Evolutionary conservation across 108 stramenopile genomes (phyloP).

Genomic region (Conticribra weissflogii): DNA sequence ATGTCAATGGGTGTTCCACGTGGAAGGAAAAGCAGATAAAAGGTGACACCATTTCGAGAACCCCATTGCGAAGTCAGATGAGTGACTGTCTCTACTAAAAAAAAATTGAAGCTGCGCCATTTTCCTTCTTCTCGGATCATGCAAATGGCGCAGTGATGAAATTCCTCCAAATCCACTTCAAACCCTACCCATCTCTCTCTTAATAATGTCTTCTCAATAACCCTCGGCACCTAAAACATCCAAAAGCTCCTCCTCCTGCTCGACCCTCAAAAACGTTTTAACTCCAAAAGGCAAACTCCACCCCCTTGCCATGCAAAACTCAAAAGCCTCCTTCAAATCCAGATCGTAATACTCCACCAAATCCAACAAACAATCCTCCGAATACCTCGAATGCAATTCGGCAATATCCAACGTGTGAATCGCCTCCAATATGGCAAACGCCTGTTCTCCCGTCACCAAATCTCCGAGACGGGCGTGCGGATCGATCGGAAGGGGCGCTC

Average conservation of each 20-base stretch:
- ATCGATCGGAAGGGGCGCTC: conserved; percentile 77
- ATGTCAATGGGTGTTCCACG: no score
- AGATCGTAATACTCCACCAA: conserved; percentile 76
- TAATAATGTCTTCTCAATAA: not conserved
- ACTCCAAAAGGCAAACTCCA: conserved; percentile 91
- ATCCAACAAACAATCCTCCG: conserved; percentile 63
- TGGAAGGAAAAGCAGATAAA: no score
- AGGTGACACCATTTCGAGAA: no score
- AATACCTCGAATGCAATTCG: conserved; percentile 76
- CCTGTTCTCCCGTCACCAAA: conserved; percentile 89
- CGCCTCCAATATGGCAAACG: conserved; percentile 87
- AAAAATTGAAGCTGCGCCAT: no score
- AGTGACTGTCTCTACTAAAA: no score
- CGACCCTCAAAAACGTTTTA: conserved; percentile 74
- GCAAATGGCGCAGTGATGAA: no score
- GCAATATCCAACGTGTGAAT: conserved; percentile 81
- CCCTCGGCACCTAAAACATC: conserved; percentile 25
- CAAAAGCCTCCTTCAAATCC: conserved; percentile 78
- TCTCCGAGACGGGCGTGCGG: conserved; percentile 70
- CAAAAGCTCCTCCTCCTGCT: conserved; percentile 83
- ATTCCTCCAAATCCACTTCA: no score
- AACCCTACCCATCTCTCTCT: no score
- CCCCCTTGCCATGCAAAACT: conserved; percentile 77
- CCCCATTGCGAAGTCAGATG: no score
- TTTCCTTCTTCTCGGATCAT: no score